These are phyloP conservation scores for Uncinocarpus reesii DNA, from an alignment of 2,329 filamentous ascomycete genomes.

Conservation along the genomic window DNA sequence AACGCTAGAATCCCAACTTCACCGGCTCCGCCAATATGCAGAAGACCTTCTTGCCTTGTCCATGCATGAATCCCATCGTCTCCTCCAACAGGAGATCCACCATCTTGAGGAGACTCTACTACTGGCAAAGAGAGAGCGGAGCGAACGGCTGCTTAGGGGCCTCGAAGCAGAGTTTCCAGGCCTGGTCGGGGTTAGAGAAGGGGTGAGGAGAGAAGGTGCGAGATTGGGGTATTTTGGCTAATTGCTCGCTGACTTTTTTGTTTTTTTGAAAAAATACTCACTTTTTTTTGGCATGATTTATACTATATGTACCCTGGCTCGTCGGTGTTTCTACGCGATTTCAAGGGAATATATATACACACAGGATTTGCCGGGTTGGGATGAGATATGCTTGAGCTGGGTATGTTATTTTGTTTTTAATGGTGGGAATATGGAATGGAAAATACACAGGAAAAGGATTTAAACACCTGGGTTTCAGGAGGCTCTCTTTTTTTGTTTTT, in stretches of 20 bases:
- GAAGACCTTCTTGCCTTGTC: constrained; percentile 22
- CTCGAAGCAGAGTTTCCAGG: constrained; percentile 16
- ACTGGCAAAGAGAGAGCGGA: constrained; percentile 14
- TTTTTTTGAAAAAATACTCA: too few relatives aligned
- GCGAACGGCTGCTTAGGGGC: constrained; percentile 13
- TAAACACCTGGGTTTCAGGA: background rate
- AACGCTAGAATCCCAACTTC: constrained; percentile 20
- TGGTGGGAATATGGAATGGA: too few relatives aligned
- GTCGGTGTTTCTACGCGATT: too few relatives aligned
- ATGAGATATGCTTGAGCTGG: too few relatives aligned
- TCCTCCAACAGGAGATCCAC: constrained; percentile 19
- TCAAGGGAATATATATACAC: too few relatives aligned
- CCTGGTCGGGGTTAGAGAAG: constrained; percentile 13
- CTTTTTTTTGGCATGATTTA: background rate
- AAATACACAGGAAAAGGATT: too few relatives aligned
- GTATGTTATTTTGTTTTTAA: background rate
- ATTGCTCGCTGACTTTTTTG: too few relatives aligned
- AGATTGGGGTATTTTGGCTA: constrained; percentile 16
- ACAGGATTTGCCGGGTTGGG: too few relatives aligned
- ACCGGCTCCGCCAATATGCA: constrained; percentile 20
- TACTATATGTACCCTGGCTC: too few relatives aligned
- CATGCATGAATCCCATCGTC: constrained; percentile 21
- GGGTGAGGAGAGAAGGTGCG: constrained; percentile 14
- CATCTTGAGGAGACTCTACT: constrained; percentile 16
- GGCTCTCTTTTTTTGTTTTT: background rate